Conservation (phyloP, 805 yeast species). For the Metschnikowia sp. region DNA sequence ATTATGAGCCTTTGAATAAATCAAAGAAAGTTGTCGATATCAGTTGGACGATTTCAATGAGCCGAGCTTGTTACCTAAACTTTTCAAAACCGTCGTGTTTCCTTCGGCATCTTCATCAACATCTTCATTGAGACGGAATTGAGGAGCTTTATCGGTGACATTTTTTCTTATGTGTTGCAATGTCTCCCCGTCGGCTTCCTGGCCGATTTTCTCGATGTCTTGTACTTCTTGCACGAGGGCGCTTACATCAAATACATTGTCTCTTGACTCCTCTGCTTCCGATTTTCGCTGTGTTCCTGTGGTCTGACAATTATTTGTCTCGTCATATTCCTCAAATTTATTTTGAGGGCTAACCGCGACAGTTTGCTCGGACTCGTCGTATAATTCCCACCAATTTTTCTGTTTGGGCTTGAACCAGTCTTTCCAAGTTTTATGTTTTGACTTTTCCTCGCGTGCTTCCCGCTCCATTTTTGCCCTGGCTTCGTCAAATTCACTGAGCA, state of each 20-base stretch:
- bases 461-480: slow-evolving; percentile 62
- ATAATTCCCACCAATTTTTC: slow-evolving; percentile 59
- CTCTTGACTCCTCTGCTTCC: slow-evolving; percentile 3
- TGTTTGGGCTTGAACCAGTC: slow-evolving; percentile 47
- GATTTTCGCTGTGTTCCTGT: slow-evolving; percentile 11
- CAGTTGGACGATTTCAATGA: neutral
- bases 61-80: slow-evolving; percentile 4
- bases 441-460: slow-evolving; percentile 32
- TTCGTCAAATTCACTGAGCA: slow-evolving; percentile 81
- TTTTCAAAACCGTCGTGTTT: slow-evolving; percentile 5
- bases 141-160: slow-evolving; percentile 2
- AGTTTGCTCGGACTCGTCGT: slow-evolving; percentile 29
- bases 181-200: slow-evolving; percentile 10
- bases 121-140: slow-evolving; percentile 10
- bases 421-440: slow-evolving; percentile 44
- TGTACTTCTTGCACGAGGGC: slow-evolving; percentile 43
- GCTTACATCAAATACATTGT: slow-evolving; percentile 42
- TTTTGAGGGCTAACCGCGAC: slow-evolving; percentile 8
- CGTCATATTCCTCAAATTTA: slow-evolving; percentile 18
- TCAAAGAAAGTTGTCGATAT: no score
- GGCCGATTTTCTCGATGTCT: slow-evolving; percentile 40
- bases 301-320: slow-evolving; percentile 4
- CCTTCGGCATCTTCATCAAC: slow-evolving; percentile 11
- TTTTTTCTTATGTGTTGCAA: slow-evolving; percentile 8
- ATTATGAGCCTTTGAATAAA: no score